These are phyloP conservation scores for Coemansia sp. DNA, from an alignment of 192 early-diverging fungal genomes.

Conservation along the genomic window DNA sequence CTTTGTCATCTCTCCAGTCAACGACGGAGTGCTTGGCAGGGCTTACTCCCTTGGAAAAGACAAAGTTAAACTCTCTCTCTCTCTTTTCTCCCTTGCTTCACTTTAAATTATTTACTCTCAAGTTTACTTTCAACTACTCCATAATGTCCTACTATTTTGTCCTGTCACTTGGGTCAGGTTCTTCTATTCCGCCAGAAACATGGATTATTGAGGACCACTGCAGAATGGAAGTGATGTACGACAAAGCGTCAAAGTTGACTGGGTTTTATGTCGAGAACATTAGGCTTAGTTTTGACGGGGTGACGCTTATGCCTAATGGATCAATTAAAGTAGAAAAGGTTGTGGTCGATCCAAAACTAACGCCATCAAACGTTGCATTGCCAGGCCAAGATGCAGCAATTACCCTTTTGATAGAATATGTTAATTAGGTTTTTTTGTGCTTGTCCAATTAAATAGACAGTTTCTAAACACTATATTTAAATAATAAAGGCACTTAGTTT, in stretches of 20 bases:
- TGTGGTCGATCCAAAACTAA: neutral
- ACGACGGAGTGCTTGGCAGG: neutral
- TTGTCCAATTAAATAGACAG: neutral
- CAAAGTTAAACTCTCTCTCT: neutral
- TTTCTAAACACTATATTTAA: neutral
- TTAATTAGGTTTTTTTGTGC: neutral
- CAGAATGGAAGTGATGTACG: neutral
- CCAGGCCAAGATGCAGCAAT: neutral
- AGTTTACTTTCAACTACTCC: neutral
- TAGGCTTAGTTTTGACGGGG: neutral
- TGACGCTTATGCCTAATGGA: neutral
- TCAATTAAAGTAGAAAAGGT: neutral
- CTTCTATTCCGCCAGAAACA: neutral
- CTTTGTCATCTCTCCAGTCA: neutral
- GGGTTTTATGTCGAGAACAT: neutral
- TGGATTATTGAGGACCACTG: slow-evolving; percentile 8
- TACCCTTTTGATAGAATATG: neutral
- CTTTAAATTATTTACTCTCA: no score
- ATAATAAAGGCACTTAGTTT: neutral
- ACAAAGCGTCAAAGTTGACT: neutral
- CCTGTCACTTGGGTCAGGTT: neutral
- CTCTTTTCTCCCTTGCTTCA: neutral
- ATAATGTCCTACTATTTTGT: neutral
- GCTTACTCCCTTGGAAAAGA: no score
- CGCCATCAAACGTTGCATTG: neutral